Base-by-base conservation (phyloP, 2,329 filamentous ascomycete species). In the Pseudodiploospora longispora region DNA sequence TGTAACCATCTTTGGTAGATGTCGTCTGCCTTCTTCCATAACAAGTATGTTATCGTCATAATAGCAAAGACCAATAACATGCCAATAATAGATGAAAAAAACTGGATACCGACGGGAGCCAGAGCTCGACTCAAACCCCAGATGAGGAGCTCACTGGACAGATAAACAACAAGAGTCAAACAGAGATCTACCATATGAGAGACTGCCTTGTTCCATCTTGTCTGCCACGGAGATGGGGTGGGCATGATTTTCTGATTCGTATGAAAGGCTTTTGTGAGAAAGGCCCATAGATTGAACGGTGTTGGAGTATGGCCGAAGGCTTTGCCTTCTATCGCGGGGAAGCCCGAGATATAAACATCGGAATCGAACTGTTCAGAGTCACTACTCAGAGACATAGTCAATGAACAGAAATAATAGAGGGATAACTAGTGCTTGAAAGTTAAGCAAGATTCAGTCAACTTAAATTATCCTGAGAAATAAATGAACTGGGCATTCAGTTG, bases 71-170 rank as follows among this genome's bases (percentile, higher is more conserved):
- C 57, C 10, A 67, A 38, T 0, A 63, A 10, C 73, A 76, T 76
- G 31, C 68, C 70, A 30, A 72, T 44, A 36, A 76, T 70, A 6
- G 72, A 64, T 0, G 70, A 65, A 4, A 74, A 69, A 46, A 72
- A 75, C 28, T 68, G 58, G n/a, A 68, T 47, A 3, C 56, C 44
- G 3, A 53, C 56, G 1, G 51, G 49, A 7, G 59, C 51, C 10
- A 74, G 54, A 1, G 55, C 53, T 7, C 58, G 50, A 30, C 69
- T 66, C 7, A 75, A 55, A 2, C 60, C 65, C 55, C 68, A 73
- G 19, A 74, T 70, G 30, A 71, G 50, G n/a, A 74, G 49, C 51
- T 75, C 67, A 45, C 68, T 66, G 10, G 56, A 27, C 3, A 71
- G 49, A 35, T 65, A 70, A 6, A 74, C 58, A 6, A 63, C 29